Evolutionary conservation across 2,329 filamentous ascomycete genomes (phyloP).

Genomic region (Huntiella abstrusa): DNA sequence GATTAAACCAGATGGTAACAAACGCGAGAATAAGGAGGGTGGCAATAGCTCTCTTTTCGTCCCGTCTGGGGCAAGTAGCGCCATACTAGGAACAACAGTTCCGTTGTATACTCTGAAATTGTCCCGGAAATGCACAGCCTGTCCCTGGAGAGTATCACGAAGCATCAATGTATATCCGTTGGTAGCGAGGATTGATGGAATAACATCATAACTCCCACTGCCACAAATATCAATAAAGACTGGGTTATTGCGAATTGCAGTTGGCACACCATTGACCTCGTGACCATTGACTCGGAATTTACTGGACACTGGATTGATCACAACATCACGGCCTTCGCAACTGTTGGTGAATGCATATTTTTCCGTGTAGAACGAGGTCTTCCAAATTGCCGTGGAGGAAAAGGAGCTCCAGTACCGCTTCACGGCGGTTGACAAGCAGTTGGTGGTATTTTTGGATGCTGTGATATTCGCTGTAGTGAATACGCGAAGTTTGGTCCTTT

Average conservation of each 20-base stretch:
- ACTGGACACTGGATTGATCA: conserved; percentile 30
- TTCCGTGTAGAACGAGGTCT: too few species aligned
- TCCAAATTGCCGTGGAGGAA: background rate
- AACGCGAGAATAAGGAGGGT: conserved; percentile 13
- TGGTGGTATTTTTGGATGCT: too few species aligned
- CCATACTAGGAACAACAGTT: conserved; percentile 18
- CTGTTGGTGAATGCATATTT: too few species aligned
- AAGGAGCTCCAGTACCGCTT: background rate
- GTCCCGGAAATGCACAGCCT: conserved; percentile 21
- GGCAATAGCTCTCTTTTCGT: conserved; percentile 19
- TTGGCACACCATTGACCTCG: conserved; percentile 28
- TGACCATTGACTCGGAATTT: conserved; percentile 32
- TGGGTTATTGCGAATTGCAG: conserved; percentile 22
- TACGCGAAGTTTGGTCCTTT: too few species aligned
- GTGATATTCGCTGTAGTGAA: too few species aligned
- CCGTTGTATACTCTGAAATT: background rate
- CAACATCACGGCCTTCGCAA: background rate
- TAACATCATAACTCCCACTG: conserved; percentile 22
- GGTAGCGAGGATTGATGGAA: conserved; percentile 18
- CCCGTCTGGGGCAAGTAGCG: conserved; percentile 11
- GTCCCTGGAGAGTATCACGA: conserved; percentile 13
- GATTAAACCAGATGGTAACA: conserved; percentile 21
- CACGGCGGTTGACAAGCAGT: too few species aligned
- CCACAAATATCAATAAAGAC: conserved; percentile 28
- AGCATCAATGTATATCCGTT: conserved; percentile 17